Base-by-base conservation (phyloP, 768 basidiomycete genomes). In the Boletus reticulatus region DNA sequence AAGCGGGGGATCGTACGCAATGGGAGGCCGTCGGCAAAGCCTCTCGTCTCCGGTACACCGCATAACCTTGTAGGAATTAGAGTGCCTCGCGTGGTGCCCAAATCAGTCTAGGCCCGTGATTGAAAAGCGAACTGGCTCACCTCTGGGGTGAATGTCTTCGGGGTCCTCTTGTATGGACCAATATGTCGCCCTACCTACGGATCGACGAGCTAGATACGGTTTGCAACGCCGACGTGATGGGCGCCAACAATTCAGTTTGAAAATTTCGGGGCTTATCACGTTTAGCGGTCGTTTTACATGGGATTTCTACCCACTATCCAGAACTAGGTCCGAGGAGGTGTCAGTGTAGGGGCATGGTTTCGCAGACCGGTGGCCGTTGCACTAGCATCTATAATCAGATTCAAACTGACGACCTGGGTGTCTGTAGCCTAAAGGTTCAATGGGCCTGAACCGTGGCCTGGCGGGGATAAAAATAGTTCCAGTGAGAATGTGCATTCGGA, bases 71-170 rank as follows among this genome's bases (percentile, higher is more conserved):
- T 19, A 39, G 38, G 38, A 39, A 39, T 39, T 41, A 50, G 46
- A 39, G 43, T 32, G 19, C n/a, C 57, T 66, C 65, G 63, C 67
- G 64, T 66, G 66, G 32, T 43, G 7, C 13, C 48, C 44, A 57
- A 31, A 56, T 53, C 31, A 55, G 50, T 36, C 24, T 6, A 32
- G 2, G 36, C 41, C 41, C 27, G 41, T 13, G 20, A 47, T 48
- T 11, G 51, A 58, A 12, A 59, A 49, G 51, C n/a, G 54, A 71
- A 53, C 68, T 31, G 41, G 68, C 59, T 72, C 70, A 43, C 27
- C 16, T 54, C 39, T 5, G 19, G 29, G 56, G 32, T 50, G 9
- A 6, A 48, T 4, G 60, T 61, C 32, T 44, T 57, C 54, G 71
- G 68, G 68, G 68, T 72, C 70, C 60, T 39, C 31, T 53, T 44